Percentiles rank a stretch among this genome's conserved stretches.
phyloP scores from a whole-genome alignment of 148 eudicot genomes.

The Fagopyrum tataricum region DNA sequence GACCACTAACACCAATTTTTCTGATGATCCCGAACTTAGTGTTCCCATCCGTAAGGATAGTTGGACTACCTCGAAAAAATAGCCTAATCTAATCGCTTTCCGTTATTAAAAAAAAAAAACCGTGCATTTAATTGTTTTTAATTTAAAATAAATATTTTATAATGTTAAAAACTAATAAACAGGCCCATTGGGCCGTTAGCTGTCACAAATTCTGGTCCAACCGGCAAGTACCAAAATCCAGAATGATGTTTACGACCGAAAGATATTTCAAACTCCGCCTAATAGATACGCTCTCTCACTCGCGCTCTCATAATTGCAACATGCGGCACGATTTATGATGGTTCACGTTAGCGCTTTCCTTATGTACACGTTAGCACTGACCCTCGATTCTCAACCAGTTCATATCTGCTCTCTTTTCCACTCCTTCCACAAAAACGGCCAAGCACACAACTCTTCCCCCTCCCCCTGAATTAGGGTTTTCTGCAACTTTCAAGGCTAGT shows the following conservation, averaged over 20 bases:
- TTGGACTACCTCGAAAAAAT: too few relatives aligned
- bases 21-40: too few relatives aligned
- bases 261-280: background rate
- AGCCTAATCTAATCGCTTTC: too few relatives aligned
- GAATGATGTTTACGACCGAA: background rate
- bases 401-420: slow-evolving; percentile 12
- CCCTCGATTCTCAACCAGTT: slow-evolving; percentile 6
- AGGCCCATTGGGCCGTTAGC: background rate
- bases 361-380: background rate
- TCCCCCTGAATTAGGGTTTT: slow-evolving; percentile 27
- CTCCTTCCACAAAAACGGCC: slow-evolving; percentile 12
- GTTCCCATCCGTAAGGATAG: too few relatives aligned
- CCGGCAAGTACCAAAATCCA: background rate
- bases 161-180: background rate
- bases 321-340: slow-evolving; percentile 3
- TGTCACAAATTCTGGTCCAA: too few relatives aligned
- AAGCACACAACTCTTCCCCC: background rate
- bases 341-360: background rate
- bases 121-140: too few relatives aligned
- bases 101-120: too few relatives aligned
- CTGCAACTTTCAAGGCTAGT: slow-evolving; percentile 17
- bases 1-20: too few relatives aligned
- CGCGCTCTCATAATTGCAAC: background rate
- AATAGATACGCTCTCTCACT: background rate
- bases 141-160: too few relatives aligned